phyloP scores from a whole-genome alignment of 495 filamentous ascomycete species.

The Trichocladium uniseriatum region DNA sequence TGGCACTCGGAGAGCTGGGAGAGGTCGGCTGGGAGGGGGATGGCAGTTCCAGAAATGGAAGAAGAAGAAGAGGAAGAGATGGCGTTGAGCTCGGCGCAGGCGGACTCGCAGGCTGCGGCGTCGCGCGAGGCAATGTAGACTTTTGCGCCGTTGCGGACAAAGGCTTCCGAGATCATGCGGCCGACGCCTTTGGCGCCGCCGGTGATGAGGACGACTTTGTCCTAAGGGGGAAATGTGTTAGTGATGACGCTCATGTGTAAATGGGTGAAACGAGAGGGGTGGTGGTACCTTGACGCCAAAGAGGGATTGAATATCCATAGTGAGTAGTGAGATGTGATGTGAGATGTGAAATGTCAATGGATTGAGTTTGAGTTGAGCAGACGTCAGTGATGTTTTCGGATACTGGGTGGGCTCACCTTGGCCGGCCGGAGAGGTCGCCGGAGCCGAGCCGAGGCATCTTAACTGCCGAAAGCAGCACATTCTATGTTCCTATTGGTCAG shows the following conservation, averaged over 20 bases:
- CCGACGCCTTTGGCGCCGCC: constrained; percentile 52
- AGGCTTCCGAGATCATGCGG: constrained; percentile 74
- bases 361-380: background rate
- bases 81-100: constrained; percentile 22
- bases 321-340: background rate
- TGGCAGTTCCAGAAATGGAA: constrained; percentile 13
- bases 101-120: constrained; percentile 26
- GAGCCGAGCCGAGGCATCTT: constrained; percentile 9
- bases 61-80: too few relatives aligned
- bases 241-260: background rate
- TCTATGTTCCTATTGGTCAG: too few relatives aligned
- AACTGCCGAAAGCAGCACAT: too few relatives aligned
- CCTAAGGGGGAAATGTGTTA: constrained; percentile 9
- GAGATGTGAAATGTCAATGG: background rate
- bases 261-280: background rate
- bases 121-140: constrained; percentile 78
- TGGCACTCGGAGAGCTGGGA: constrained; percentile 42
- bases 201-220: constrained; percentile 35
- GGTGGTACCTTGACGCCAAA: constrained; percentile 48
- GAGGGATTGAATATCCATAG: constrained; percentile 47
- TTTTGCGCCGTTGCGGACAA: constrained; percentile 67
- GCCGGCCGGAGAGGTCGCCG: background rate
- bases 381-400: background rate
- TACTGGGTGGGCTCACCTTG: background rate
- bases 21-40: constrained; percentile 33